These are phyloP conservation scores for Magnaporthiopsis rhizophila DNA, from an alignment of 2,329 filamentous ascomycete genomes.

Conservation along the genomic window DNA sequence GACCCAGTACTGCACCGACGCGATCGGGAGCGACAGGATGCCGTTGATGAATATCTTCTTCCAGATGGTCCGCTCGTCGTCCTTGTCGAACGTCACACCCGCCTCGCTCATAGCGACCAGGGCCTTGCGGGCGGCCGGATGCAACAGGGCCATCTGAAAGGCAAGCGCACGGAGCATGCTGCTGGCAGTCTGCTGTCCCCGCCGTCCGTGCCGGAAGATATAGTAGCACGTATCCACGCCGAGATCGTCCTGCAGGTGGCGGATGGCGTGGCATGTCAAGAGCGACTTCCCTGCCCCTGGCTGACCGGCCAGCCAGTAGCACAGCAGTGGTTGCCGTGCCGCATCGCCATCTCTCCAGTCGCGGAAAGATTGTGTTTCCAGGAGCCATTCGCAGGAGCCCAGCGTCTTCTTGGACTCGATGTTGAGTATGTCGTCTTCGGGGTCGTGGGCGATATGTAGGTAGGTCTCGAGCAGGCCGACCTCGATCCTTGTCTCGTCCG, in stretches of 20 bases:
- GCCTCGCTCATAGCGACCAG: constrained; percentile 16
- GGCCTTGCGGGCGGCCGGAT: constrained; percentile 12
- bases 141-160: constrained; percentile 24
- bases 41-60: constrained; percentile 17
- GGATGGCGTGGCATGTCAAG: not conserved
- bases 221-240: not conserved
- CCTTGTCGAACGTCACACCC: constrained; percentile 13
- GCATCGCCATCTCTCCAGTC: not conserved
- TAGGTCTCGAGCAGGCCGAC: constrained; percentile 10
- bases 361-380: not conserved
- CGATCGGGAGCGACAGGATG: constrained; percentile 16
- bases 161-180: constrained; percentile 20
- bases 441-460: constrained; percentile 10
- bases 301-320: constrained; percentile 3
- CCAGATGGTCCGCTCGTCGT: constrained; percentile 19
- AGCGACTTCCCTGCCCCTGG: constrained; percentile 6
- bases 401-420: constrained; percentile 3
- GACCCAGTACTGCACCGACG: constrained; percentile 20
- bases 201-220: constrained; percentile 1
- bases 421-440: constrained; percentile 14
- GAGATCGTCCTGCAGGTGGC: not conserved
- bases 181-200: not conserved
- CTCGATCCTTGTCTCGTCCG: not conserved
- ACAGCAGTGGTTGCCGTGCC: not conserved
- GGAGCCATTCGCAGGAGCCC: not conserved